Percentiles rank a stretch among this genome's conserved stretches.
Evolutionary conservation across 2,329 filamentous ascomycete genomes (phyloP).

Genomic region (Malbranchea zuffiana): DNA sequence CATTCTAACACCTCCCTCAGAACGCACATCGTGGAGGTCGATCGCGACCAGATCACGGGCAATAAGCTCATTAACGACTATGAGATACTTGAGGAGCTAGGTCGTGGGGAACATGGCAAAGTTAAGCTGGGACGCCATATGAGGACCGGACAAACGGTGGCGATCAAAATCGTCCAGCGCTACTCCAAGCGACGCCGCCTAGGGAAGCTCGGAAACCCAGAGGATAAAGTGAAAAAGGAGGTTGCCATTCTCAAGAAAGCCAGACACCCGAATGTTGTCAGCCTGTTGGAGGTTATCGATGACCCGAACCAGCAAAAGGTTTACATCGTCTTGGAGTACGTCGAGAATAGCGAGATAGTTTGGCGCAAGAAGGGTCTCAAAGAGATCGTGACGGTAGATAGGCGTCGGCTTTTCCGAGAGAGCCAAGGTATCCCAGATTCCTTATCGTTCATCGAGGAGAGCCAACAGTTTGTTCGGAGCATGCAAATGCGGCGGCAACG

Average conservation of each 20-base stretch:
- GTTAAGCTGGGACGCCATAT: slow-evolving; percentile 87
- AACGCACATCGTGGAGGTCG: slow-evolving; percentile 83
- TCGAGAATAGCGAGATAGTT: slow-evolving; percentile 83
- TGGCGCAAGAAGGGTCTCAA: slow-evolving; percentile 85
- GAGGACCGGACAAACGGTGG: slow-evolving; percentile 65
- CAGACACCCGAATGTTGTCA: slow-evolving; percentile 92
- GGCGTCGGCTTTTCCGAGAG: slow-evolving; percentile 59
- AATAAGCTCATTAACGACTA: slow-evolving; percentile 97
- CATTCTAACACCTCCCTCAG: slow-evolving; percentile 31
- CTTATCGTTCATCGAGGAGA: slow-evolving; percentile 35
- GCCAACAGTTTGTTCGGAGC: slow-evolving; percentile 31
- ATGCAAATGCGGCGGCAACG: slow-evolving; percentile 32
- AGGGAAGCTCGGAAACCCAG: slow-evolving; percentile 59
- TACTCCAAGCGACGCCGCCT: slow-evolving; percentile 88
- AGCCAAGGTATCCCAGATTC: slow-evolving; percentile 73
- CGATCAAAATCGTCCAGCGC: slow-evolving; percentile 96
- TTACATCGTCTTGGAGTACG: slow-evolving; percentile 93
- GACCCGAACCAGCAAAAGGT: slow-evolving; percentile 95
- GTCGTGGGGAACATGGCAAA: slow-evolving; percentile 91
- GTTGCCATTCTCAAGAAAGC: slow-evolving; percentile 98
- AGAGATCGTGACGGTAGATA: slow-evolving; percentile 74
- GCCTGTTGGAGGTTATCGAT: slow-evolving; percentile 91
- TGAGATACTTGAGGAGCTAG: slow-evolving; percentile 91
- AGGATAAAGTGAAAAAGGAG: slow-evolving; percentile 75
- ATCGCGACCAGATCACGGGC: slow-evolving; percentile 77